These are phyloP conservation scores for Lasiodiplodia hormozganensis DNA, from an alignment of 2,329 filamentous ascomycete genomes.

Conservation along the genomic window DNA sequence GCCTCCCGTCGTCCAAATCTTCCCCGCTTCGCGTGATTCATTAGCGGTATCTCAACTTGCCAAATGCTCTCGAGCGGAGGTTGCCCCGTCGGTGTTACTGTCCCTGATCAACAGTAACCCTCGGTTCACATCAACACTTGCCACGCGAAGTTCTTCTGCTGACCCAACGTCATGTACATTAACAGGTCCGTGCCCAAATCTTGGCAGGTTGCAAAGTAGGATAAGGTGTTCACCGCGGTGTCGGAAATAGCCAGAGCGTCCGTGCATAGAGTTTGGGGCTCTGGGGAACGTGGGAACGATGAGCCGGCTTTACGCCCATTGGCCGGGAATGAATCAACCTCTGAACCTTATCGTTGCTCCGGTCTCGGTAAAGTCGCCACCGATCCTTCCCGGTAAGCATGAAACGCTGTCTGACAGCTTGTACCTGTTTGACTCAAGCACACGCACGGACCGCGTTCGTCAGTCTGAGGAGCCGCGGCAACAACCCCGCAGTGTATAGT, in stretches of 20 bases:
- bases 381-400: neutral
- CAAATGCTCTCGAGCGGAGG: neutral
- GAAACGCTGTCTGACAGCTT: neutral
- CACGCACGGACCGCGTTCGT: neutral
- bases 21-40: neutral
- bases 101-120: neutral
- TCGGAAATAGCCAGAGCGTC: neutral
- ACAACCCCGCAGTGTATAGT: neutral
- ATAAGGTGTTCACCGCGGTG: neutral
- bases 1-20: neutral
- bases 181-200: neutral
- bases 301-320: neutral
- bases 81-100: neutral
- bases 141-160: neutral
- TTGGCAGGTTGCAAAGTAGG: neutral
- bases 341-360: neutral
- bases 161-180: neutral
- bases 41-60: neutral
- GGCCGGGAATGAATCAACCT: neutral
- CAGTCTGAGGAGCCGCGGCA: neutral
- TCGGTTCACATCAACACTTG: neutral
- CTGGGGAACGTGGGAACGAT: neutral
- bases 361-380: neutral
- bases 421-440: neutral
- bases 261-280: conserved; percentile 4